phyloP scores from a whole-genome alignment of 371 early-diverging fungal species.

The Mortierella sp. region DNA sequence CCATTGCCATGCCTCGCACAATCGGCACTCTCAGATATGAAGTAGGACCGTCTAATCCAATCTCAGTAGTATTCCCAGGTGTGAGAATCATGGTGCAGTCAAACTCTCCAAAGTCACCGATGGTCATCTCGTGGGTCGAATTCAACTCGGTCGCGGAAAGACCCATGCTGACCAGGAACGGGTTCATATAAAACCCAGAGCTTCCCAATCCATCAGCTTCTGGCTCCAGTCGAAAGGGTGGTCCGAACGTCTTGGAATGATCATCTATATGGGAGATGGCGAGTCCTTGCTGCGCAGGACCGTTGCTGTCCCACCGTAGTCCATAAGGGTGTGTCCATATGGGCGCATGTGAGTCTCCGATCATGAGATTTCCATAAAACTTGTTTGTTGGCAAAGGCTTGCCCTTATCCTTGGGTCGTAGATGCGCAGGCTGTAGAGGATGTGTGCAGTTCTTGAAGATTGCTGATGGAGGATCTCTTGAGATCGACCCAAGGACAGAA shows the following conservation, averaged over 20 bases:
- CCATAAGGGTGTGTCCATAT: constrained; percentile 54
- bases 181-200: constrained; percentile 36
- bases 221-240: no score
- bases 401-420: constrained; percentile 15
- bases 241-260: constrained; percentile 30
- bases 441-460: constrained; percentile 12
- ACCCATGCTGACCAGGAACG: constrained; percentile 47
- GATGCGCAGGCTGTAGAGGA: constrained; percentile 16
- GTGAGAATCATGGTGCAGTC: constrained; percentile 32
- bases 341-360: constrained; percentile 45
- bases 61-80: constrained; percentile 10
- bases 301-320: constrained; percentile 45
- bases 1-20: constrained; percentile 63
- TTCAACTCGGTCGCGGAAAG: constrained; percentile 39
- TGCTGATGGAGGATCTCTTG: constrained; percentile 7
- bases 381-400: constrained; percentile 40
- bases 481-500: constrained; percentile 29
- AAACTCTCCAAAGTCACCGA: constrained; percentile 46
- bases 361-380: constrained; percentile 44
- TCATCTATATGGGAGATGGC: constrained; percentile 46
- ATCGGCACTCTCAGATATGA: constrained; percentile 55
- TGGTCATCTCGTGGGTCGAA: constrained; percentile 32
- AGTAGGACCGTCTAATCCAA: background rate
- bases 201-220: background rate
- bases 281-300: constrained; percentile 19